Evolutionary conservation across 2,329 filamentous ascomycete species (phyloP).

Genomic region (Colletotrichum musicola): DNA sequence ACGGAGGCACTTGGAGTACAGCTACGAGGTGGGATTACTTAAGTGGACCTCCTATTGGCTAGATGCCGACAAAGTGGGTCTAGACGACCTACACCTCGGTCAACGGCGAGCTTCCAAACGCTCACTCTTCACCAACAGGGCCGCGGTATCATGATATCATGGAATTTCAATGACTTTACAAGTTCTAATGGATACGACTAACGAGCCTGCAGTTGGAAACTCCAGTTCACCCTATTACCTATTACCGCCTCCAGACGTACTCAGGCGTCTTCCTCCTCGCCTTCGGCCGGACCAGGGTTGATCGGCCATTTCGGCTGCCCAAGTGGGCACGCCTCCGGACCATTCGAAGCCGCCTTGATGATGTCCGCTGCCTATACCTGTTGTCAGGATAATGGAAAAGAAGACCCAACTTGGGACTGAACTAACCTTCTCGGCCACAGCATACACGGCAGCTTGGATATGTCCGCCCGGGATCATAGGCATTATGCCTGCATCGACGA

Average conservation of each 20-base stretch:
- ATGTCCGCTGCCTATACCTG: constrained; percentile 57
- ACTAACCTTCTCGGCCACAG: constrained; percentile 63
- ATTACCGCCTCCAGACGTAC: too few species aligned
- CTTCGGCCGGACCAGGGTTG: neutral
- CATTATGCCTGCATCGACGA: constrained; percentile 64
- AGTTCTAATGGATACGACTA: neutral
- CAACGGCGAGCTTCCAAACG: neutral
- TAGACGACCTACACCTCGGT: neutral
- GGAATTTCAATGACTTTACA: too few species aligned
- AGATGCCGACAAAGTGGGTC: neutral
- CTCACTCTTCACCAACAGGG: neutral
- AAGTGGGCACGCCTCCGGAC: constrained; percentile 5
- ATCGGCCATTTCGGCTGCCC: constrained; percentile 20
- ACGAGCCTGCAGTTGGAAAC: neutral
- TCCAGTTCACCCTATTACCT: neutral
- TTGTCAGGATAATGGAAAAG: constrained; percentile 26
- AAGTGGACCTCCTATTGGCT: constrained; percentile 13
- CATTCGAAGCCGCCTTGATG: constrained; percentile 50
- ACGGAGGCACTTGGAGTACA: constrained; percentile 4
- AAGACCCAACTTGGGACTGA: neutral
- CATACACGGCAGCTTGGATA: constrained; percentile 67
- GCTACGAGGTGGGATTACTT: constrained; percentile 22
- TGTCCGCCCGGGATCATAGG: constrained; percentile 61
- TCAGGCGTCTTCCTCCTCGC: neutral
- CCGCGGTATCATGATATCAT: too few species aligned